phyloP scores from a whole-genome alignment of 1,284 basidiomycete species.

The Boletus semigastroideus region DNA sequence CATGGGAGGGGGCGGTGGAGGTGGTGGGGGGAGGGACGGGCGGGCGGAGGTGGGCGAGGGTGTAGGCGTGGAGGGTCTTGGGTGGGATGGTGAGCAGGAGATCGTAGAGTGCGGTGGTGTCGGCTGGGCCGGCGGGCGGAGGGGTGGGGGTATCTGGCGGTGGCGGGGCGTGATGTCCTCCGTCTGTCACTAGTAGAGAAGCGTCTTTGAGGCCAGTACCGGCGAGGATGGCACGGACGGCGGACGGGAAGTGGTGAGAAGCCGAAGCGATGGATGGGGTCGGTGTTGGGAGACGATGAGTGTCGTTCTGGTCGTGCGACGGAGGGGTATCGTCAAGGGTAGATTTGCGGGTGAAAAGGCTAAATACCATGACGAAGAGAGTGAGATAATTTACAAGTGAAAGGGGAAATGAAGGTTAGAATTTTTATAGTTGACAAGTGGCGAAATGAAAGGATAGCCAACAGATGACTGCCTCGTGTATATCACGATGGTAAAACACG shows the following conservation, averaged over 20 bases:
- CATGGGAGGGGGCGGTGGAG: slow-evolving; percentile 5
- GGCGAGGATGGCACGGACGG: slow-evolving; percentile 21
- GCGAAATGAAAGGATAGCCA: slow-evolving; percentile 13
- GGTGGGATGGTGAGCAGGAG: slow-evolving; percentile 62
- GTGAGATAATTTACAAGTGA: not conserved
- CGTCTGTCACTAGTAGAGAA: slow-evolving; percentile 4
- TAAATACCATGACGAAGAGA: slow-evolving; percentile 45
- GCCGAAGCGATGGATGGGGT: slow-evolving; percentile 46
- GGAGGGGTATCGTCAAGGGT: slow-evolving; percentile 9
- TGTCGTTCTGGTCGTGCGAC: slow-evolving; percentile 10
- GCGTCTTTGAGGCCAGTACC: slow-evolving; percentile 22
- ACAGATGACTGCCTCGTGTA: slow-evolving; percentile 23
- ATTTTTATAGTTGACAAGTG: slow-evolving; percentile 5
- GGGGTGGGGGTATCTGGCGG: slow-evolving; percentile 29
- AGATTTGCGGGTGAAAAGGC: slow-evolving; percentile 47
- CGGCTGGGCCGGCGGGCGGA: slow-evolving; percentile 14
- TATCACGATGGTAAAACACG: slow-evolving; percentile 20
- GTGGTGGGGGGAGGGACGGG: slow-evolving; percentile 16
- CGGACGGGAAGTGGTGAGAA: slow-evolving; percentile 27
- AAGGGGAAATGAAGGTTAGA: not conserved
- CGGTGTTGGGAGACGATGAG: slow-evolving; percentile 49
- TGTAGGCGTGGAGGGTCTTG: slow-evolving; percentile 63
- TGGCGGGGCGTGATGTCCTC: slow-evolving; percentile 5
- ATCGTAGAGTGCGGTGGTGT: slow-evolving; percentile 41
- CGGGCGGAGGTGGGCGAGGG: slow-evolving; percentile 47